Evolutionary conservation across 768 basidiomycete genomes (phyloP).

Genomic region (Suillus bovinus): DNA sequence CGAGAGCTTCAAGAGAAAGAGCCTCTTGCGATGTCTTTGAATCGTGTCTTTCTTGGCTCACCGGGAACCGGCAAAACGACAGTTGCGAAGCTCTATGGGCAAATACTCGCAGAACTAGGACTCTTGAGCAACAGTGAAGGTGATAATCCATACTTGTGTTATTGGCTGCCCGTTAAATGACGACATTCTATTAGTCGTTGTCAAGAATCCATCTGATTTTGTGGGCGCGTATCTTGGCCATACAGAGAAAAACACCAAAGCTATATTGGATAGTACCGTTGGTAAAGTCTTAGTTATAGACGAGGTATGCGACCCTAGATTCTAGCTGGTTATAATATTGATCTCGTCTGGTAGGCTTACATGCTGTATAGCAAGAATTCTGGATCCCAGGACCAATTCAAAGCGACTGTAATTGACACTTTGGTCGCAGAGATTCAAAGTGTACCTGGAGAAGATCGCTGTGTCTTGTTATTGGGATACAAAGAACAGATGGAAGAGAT

Average conservation of each 20-base stretch:
- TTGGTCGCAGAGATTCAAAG: conserved; percentile 75
- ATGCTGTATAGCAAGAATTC: conserved; percentile 54
- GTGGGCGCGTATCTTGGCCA: conserved; percentile 58
- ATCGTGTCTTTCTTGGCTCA: conserved; percentile 65
- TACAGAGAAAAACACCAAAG: conserved; percentile 66
- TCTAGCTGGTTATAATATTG: neutral
- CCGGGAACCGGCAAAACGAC: conserved; percentile 76
- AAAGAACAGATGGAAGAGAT: conserved; percentile 68
- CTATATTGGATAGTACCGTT: conserved; percentile 54
- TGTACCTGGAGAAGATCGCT: conserved; percentile 67
- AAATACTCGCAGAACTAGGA: conserved; percentile 58
- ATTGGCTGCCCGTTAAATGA: neutral
- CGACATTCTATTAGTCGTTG: conserved; percentile 43
- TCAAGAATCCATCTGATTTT: conserved; percentile 72
- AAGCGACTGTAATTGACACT: conserved; percentile 72
- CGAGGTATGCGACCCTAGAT: conserved; percentile 42
- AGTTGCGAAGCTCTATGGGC: conserved; percentile 66
- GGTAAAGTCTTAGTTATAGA: conserved; percentile 75
- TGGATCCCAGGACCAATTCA: conserved; percentile 48
- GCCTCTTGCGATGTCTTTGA: conserved; percentile 55
- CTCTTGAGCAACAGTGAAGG: conserved; percentile 77
- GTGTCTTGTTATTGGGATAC: conserved; percentile 66
- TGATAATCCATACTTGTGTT: conserved; percentile 22
- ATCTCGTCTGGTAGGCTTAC: conserved; percentile 50
- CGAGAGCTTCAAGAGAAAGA: conserved; percentile 59